These are phyloP conservation scores for Candida coleopterorum DNA, from an alignment of 805 yeast species.

Conservation along the genomic window DNA sequence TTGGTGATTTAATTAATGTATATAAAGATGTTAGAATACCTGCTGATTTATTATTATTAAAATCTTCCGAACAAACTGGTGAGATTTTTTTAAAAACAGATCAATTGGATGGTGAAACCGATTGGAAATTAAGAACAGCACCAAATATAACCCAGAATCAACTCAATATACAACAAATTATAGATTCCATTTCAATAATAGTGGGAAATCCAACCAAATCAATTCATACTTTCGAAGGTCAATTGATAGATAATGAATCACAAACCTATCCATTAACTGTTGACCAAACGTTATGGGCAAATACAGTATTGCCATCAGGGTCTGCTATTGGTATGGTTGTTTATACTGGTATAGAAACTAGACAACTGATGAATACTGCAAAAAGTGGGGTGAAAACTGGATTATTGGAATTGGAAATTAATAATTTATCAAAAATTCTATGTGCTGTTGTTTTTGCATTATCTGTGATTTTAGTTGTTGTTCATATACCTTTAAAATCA, in stretches of 20 bases:
- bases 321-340: slow-evolving; percentile 82
- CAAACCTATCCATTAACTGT: slow-evolving; percentile 60
- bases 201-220: slow-evolving; percentile 82
- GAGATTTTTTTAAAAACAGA: slow-evolving; percentile 95
- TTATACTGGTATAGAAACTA: slow-evolving; percentile 89
- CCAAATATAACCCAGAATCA: slow-evolving; percentile 64
- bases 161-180: slow-evolving; percentile 43
- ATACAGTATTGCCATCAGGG: slow-evolving; percentile 94
- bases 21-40: slow-evolving; percentile 86
- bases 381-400: slow-evolving; percentile 85
- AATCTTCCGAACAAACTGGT: slow-evolving; percentile 66
- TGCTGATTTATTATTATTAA: slow-evolving; percentile 84
- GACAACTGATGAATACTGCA: slow-evolving; percentile 93
- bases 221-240: slow-evolving; percentile 79
- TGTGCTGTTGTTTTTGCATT: slow-evolving; percentile 82
- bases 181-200: slow-evolving; percentile 47
- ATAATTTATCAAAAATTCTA: slow-evolving; percentile 77
- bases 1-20: slow-evolving; percentile 79
- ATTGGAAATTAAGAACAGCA: slow-evolving; percentile 91
- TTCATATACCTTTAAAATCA: slow-evolving; percentile 51
- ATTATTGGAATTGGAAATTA: slow-evolving; percentile 84
- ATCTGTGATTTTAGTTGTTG: slow-evolving; percentile 70
- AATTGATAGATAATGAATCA: slow-evolving; percentile 47
- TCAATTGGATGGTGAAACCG: slow-evolving; percentile 98
- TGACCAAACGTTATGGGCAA: slow-evolving; percentile 97